Base-by-base conservation (phyloP, 345 rosid species). In the Eucalyptus caleyi region DNA sequence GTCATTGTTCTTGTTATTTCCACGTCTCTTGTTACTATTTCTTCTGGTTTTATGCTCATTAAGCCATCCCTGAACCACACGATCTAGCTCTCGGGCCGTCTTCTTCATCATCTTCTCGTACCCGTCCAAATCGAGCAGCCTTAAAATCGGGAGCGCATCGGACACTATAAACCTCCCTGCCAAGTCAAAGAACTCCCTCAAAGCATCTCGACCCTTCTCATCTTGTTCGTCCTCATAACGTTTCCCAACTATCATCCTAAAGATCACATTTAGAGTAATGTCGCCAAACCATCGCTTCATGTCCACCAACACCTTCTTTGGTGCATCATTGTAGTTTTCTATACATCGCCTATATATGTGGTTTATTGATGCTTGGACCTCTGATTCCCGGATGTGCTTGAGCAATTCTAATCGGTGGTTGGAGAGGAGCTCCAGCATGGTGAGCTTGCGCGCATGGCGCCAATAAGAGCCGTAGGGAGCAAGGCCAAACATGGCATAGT, bases 51-150 rank as follows among this genome's bases (percentile, higher is more conserved):
- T 59, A 44, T 92, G 93, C 77, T 92, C 93, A 27, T 45, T 50
- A 8, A 92, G 47, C 92, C 93, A 93, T 40, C 59, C 80, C 49
- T 88, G 69, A 16, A 89, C 11, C 30, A 91, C 83, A 16, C 50
- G 34, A 60, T 94, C 94, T 6, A 94, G 12, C n/a, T 89, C 91
- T 72, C 83, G 67, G 1, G 90, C 72, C 6, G 65, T 86, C 88
- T 83, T 87, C 92, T 87, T 91, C 94, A 93, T 92, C 4, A 45
- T n/a, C 90, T 83, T 91, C 89, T 92, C 88, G 5, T 87, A 56
- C 16, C 94, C 93, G 1, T 90, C 93, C 10, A 93, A 7, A 54
- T 94, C 95, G 62, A 91, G 49, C 92, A 93, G 88, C 88, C 93
- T 69, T 67, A 93, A 30, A 87, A 62, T 91, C 8, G 93, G 95